These are phyloP conservation scores for Smallanthus sonchifolius DNA, from an alignment of 129 eudicot genomes.

Conservation along the genomic window DNA sequence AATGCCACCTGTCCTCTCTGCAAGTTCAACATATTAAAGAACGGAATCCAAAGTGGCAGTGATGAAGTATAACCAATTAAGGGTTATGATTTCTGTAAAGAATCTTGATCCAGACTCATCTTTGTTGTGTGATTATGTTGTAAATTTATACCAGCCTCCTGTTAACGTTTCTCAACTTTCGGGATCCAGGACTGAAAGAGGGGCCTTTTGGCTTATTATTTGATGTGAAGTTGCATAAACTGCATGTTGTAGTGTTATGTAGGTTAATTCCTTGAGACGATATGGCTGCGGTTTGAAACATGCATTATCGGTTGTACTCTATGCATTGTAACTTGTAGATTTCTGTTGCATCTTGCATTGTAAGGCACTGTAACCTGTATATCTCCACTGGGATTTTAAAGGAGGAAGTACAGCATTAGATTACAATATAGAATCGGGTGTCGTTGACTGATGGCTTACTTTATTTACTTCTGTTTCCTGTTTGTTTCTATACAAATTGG, in stretches of 20 bases:
- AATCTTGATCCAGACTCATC: slow-evolving; percentile 14
- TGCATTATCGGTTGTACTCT: slow-evolving; percentile 21
- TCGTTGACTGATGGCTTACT: too few species aligned
- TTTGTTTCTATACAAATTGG: too few species aligned
- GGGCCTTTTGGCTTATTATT: slow-evolving; percentile 12
- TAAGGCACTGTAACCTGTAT: neutral
- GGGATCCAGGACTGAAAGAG: slow-evolving; percentile 20
- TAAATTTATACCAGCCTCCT: slow-evolving; percentile 21
- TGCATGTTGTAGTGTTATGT: slow-evolving; percentile 21
- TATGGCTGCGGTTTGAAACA: slow-evolving; percentile 3
- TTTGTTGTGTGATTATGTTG: slow-evolving; percentile 28
- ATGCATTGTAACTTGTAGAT: slow-evolving; percentile 14
- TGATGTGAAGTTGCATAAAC: slow-evolving; percentile 29
- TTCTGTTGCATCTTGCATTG: neutral
- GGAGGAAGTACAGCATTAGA: too few species aligned
- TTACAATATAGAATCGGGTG: too few species aligned
- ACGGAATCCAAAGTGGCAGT: slow-evolving; percentile 61
- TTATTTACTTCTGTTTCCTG: too few species aligned
- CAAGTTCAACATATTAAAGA: slow-evolving; percentile 77
- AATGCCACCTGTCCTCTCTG: slow-evolving; percentile 94
- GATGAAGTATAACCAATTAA: slow-evolving; percentile 43
- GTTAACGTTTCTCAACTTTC: slow-evolving; percentile 20
- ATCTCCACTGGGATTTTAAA: neutral
- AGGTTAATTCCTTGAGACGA: neutral
- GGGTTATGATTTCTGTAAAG: neutral